A percentile compares a stretch with the other conserved stretches of the same genome.
phyloP scores from a whole-genome alignment of 108 stramenopile species.

The Skeletonema grethae region DNA sequence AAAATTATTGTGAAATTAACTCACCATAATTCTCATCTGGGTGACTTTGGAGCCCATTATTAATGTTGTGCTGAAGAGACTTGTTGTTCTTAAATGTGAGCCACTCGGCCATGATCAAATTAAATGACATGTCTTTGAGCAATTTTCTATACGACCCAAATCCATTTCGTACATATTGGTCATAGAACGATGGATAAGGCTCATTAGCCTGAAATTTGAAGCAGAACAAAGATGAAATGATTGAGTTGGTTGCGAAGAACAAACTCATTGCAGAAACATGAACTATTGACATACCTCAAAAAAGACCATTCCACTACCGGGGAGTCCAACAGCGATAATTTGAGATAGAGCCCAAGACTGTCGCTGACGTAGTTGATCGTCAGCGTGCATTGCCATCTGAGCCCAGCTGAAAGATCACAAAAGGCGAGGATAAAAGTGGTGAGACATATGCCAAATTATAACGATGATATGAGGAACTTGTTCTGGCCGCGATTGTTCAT shows the following conservation, averaged over 20 bases:
- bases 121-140: constrained; percentile 16
- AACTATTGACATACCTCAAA: background rate
- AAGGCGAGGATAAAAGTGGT: background rate
- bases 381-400: constrained; percentile 26
- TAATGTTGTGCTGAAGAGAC: background rate
- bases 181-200: constrained; percentile 15
- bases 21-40: constrained; percentile 14
- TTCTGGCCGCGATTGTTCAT: background rate
- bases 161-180: constrained; percentile 32
- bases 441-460: background rate
- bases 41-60: background rate
- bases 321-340: constrained; percentile 32
- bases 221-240: background rate
- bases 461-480: background rate
- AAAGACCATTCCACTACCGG: constrained; percentile 6
- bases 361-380: constrained; percentile 58
- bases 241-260: background rate
- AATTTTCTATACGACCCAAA: constrained; percentile 32
- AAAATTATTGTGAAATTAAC: constrained; percentile 7
- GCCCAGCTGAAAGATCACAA: constrained; percentile 15
- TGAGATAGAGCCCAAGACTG: constrained; percentile 55
- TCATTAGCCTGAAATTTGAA: background rate
- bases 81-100: constrained; percentile 13
- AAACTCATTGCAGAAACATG: background rate
- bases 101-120: constrained; percentile 13